These are phyloP conservation scores for Petunia axillaris DNA, from an alignment of 257 asterid genomes.

Conservation along the genomic window DNA sequence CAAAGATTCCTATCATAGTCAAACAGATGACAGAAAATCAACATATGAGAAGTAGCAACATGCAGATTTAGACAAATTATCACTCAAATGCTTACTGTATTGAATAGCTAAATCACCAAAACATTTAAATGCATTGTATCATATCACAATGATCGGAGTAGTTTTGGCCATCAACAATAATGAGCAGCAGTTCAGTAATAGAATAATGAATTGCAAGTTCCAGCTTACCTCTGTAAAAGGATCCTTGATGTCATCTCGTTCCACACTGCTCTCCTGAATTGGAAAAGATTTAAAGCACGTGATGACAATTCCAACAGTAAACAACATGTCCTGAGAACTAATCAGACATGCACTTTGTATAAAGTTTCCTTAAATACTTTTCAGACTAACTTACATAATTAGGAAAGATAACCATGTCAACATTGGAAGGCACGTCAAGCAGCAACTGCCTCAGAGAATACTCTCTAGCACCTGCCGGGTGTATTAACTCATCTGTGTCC, in stretches of 20 bases:
- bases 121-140: background rate
- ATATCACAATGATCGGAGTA: background rate
- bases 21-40: background rate
- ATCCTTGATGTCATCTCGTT: conserved; percentile 88
- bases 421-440: conserved; percentile 76
- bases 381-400: conserved; percentile 70
- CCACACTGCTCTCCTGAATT: conserved; percentile 94
- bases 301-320: conserved; percentile 3
- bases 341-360: background rate
- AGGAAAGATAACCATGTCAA: conserved; percentile 98
- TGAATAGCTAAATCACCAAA: background rate
- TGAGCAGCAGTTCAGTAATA: background rate
- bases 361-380: background rate
- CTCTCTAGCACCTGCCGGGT: conserved; percentile 92
- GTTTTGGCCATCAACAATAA: background rate
- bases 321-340: conserved; percentile 15
- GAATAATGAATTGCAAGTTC: conserved; percentile 5
- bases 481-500: conserved; percentile 94
- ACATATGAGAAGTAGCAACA: background rate
- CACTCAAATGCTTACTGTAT: conserved; percentile 6
- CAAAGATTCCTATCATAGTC: background rate
- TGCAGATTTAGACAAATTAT: background rate
- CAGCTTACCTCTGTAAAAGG: conserved; percentile 92
- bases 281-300: conserved; percentile 26
- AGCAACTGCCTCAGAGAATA: conserved; percentile 89